A percentile compares a stretch with the other conserved stretches of the same genome.
These are phyloP conservation scores for Penicillium sp. DNA, from an alignment of 2,329 filamentous ascomycete species.

Conservation along the genomic window DNA sequence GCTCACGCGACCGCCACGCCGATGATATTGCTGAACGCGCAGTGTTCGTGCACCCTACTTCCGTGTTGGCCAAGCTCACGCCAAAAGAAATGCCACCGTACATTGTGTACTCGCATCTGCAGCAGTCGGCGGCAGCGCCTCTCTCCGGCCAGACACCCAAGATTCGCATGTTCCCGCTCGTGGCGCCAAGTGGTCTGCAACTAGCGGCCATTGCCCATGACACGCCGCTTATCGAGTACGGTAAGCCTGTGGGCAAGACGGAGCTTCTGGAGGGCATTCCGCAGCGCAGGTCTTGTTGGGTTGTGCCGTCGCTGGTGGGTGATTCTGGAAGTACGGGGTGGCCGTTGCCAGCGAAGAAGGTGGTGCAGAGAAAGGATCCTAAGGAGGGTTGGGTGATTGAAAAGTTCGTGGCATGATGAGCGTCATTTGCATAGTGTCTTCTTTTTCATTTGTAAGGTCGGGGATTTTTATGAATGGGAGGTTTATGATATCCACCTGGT, in stretches of 20 bases:
- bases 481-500: slow-evolving; percentile 28
- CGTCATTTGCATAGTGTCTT: not conserved
- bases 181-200: slow-evolving; percentile 74
- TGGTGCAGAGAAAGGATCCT: slow-evolving; percentile 74
- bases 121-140: slow-evolving; percentile 63
- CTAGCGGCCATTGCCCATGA: slow-evolving; percentile 78
- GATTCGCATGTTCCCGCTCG: slow-evolving; percentile 86
- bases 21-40: slow-evolving; percentile 61
- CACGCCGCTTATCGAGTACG: slow-evolving; percentile 80
- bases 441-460: not conserved
- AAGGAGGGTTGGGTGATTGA: slow-evolving; percentile 77
- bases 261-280: slow-evolving; percentile 52
- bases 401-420: slow-evolving; percentile 46
- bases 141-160: slow-evolving; percentile 65
- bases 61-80: slow-evolving; percentile 72
- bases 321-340: slow-evolving; percentile 71
- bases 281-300: slow-evolving; percentile 74
- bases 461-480: slow-evolving; percentile 23
- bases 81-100: slow-evolving; percentile 80
- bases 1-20: slow-evolving; percentile 56
- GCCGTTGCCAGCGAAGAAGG: slow-evolving; percentile 83
- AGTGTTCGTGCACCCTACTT: slow-evolving; percentile 87
- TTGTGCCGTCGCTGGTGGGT: slow-evolving; percentile 77
- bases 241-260: slow-evolving; percentile 89
- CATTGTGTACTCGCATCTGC: slow-evolving; percentile 83